Base-by-base conservation (phyloP, 2,329 filamentous ascomycete genomes). In the Trichoderma sp. region DNA sequence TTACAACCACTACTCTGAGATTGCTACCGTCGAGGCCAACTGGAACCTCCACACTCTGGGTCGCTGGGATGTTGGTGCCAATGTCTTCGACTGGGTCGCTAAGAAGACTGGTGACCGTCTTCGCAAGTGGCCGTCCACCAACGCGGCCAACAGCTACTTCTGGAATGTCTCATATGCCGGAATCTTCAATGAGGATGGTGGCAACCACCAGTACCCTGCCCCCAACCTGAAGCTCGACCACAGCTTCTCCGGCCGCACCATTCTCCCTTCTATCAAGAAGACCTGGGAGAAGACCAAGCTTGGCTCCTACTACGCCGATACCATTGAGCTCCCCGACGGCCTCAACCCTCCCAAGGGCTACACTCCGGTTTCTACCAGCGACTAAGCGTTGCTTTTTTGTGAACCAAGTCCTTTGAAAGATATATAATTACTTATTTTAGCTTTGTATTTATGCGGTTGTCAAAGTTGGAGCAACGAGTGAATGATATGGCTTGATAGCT, bases 1-100 rank as follows among this genome's bases (percentile, higher is more conserved):
- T 79, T 92, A 92, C 82, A 89, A 89, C 77, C 90, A 92, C 81
- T 92, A 92, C 83, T 90, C 87, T 10, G 83, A 86, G 73, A 84
- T 92, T 71, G 81, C 90, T n/a, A 88, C 89, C 21, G 85, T 90
- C 11, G 80, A 86, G 68, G 88, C 89, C 68, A 93, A 92, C 83
- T 92, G 90, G 89, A 84, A 82, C 71, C 85, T 92, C 10, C 85
- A 87, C 71, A 90, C 89, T 0, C 87, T 93, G 2, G 90, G 90
- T 13, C 88, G 90, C 69, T 92, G 86, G 83, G 90, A 93, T 74
- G 89, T 90, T 18, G 89, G 89, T 61, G 90, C 90, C 75, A 92
- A 92, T 76, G 86, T 92, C n/a, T 89, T 88, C 77, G 74, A 84
- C 32, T 68, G 87, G 26, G 88, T 92, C 3, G 89, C 87, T 16